Evolutionary conservation across 2,329 filamentous ascomycete species (phyloP), one percentile per base, ranked within the genome.

Genomic region (Laburnicola sp.): DNA sequence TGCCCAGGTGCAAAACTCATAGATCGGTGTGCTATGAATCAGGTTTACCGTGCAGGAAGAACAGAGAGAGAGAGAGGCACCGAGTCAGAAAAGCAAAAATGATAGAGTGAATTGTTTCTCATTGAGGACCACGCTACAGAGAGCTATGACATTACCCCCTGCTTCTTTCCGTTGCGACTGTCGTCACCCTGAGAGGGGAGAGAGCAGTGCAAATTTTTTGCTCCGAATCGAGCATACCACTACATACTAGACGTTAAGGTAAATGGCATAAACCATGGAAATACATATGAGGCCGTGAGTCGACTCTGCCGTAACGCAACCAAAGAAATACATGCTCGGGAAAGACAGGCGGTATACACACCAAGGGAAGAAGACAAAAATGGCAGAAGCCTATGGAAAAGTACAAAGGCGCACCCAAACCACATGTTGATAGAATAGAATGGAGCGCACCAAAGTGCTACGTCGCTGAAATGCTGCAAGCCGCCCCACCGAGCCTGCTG

Each of bases 231-330:
- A 34, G 45, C 16, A 16, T 38, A 32, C 41, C 48, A 45, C 40
- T 50, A 50, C 27, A 50, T 50, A 50, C 48, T 50, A 50, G 41
- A 50, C 41, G 27, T 45, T 50, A 45, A 39, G 27, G 16, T 50
- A 50, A 45, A 38, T 3, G 26, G 3, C 5, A 26, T 37, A 22
- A 26, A 34, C 11, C 8, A 16, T 10, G 26, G 30, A 28, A 23
- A 23, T 28, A 31, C 23, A 23, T 31, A 28, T 28, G 30, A 41
- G 48, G 35, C 28, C 32, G 41, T 50, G n/a, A 37, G 8, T n/a
- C 6, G 34, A 35, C 9, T 39, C 45, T 40, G 45, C 45, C 27
- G 37, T 40, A 28, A 40, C 16, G 41, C 41, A 10, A 31, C 37
- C 23, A 42, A 42, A 32, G 36, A 40, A 34, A 27, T 40, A 44